Base-by-base conservation (phyloP, 2,329 filamentous ascomycete genomes). In the Lachnellula hyalina region DNA sequence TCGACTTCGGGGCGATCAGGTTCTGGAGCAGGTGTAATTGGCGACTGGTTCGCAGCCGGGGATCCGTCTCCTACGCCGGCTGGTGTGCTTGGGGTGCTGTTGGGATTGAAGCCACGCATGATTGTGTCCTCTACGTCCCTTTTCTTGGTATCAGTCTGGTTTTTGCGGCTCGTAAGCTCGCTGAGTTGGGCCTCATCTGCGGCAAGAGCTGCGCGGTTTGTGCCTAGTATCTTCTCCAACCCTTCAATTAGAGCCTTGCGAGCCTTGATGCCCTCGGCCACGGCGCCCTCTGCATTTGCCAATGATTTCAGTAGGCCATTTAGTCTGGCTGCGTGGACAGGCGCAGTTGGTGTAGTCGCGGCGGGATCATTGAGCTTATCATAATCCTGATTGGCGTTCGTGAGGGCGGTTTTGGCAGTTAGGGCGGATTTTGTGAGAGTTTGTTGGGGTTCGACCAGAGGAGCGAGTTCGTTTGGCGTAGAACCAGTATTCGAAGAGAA, bases 61-160 rank as follows among this genome's bases (percentile, higher is more conserved):
- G 66, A 67, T n/a, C 72, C 58, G 63, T 76, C 67, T 48, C 76
- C 71, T 8, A 75, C 74, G 2, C 77, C 75, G 3, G 77, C 73
- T 9, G 82, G 75, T 8, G 72, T 71, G 47, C 75, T 73, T 19
- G 75, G 73, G 54, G 81, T 78, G 51, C 75, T 76, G 8, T 84
- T 80, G 1, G 82, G 80, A 14, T 84, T 83, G 21, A 96, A 79
- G 8, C 89, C 90, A 50, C 87, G 84, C 81, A 99, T 90, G 63
- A 99, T 97, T 48, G 84, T 86, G 61, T 93, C 84, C 71, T 99
- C 94, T 7, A 99, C 91, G 47, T 94, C 87, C 51, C 86, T 84
- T 71, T 95, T 96, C 73, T 90, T 92, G 17, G 78, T 75, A 64
- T 96, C 92, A 15, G 91, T 89, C 53, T 85, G 83, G 2, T 75